phyloP scores from a whole-genome alignment of 352 stramenopile genomes.

The Phytophthora multivora region DNA sequence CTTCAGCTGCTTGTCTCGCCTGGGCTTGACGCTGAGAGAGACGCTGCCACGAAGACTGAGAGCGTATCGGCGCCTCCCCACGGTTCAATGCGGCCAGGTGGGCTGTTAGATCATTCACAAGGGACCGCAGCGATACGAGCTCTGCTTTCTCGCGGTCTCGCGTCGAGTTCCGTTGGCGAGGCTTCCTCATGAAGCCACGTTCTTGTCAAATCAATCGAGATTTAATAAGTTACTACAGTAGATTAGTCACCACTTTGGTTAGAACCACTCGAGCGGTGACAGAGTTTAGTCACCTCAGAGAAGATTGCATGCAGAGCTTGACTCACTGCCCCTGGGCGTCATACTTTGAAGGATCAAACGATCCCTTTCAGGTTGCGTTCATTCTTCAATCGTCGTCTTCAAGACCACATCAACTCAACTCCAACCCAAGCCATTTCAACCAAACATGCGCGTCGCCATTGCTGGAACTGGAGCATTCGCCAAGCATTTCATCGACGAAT shows the following conservation, averaged over 20 bases:
- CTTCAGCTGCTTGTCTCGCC: constrained; percentile 7
- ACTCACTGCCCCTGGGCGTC: too few species aligned
- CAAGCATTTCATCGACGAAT: constrained; percentile 40
- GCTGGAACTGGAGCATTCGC: constrained; percentile 38
- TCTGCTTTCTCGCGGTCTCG: constrained; percentile 34
- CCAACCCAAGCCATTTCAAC: not conserved
- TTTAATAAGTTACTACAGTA: too few species aligned
- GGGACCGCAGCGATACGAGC: constrained; percentile 12
- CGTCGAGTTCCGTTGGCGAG: constrained; percentile 27
- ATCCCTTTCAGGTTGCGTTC: not conserved
- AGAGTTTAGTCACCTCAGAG: too few species aligned
- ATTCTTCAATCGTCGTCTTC: constrained; percentile 23
- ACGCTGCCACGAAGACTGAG: constrained; percentile 15
- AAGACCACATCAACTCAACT: constrained; percentile 1
- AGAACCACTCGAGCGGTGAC: too few species aligned
- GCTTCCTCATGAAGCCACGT: not conserved
- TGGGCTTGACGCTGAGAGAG: constrained; percentile 21
- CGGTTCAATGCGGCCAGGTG: not conserved
- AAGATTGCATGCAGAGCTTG: too few species aligned
- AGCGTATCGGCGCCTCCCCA: not conserved
- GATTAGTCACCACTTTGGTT: too few species aligned
- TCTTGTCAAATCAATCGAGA: too few species aligned
- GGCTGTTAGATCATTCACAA: constrained; percentile 18
- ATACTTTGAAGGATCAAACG: too few species aligned
- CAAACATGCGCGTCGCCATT: constrained; percentile 44